Conservation (phyloP, 441 rosid genomes). For the Arabidopsis lyrata region DNA sequence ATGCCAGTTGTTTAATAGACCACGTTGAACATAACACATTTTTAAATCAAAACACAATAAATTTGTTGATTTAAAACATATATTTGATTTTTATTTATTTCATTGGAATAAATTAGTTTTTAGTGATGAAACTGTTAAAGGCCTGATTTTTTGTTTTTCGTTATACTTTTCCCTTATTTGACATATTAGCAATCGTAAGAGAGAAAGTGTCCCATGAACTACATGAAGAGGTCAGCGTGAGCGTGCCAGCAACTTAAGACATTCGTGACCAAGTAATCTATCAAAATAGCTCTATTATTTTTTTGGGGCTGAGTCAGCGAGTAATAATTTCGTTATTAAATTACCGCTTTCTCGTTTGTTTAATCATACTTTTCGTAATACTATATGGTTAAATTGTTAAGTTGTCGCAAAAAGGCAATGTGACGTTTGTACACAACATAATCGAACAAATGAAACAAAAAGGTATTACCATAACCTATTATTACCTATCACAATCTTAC, state of each 20-base stretch:
- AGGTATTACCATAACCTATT: neutral
- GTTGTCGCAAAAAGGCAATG: neutral
- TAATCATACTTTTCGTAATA: conserved; percentile 7
- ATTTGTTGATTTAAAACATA: too few species aligned
- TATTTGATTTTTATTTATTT: too few species aligned
- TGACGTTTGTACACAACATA: conserved; percentile 24
- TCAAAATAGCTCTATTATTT: neutral
- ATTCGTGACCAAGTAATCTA: conserved; percentile 7
- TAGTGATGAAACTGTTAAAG: neutral
- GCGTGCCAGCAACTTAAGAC: conserved; percentile 28
- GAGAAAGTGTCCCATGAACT: conserved; percentile 32
- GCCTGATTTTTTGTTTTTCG: neutral
- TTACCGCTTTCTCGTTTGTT: neutral
- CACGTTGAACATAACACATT: too few species aligned
- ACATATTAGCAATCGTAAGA: conserved; percentile 17
- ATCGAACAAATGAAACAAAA: conserved; percentile 18
- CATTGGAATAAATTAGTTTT: neutral
- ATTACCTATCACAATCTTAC: conserved; percentile 19
- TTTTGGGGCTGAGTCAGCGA: conserved; percentile 6
- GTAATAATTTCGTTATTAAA: neutral
- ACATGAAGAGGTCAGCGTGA: conserved; percentile 34
- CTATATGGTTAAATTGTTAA: neutral
- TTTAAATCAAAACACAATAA: too few species aligned
- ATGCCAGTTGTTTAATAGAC: too few species aligned
- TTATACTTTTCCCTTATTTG: neutral